Conservation (phyloP, 495 filamentous ascomycete species). For the Durotheca rogersii region DNA sequence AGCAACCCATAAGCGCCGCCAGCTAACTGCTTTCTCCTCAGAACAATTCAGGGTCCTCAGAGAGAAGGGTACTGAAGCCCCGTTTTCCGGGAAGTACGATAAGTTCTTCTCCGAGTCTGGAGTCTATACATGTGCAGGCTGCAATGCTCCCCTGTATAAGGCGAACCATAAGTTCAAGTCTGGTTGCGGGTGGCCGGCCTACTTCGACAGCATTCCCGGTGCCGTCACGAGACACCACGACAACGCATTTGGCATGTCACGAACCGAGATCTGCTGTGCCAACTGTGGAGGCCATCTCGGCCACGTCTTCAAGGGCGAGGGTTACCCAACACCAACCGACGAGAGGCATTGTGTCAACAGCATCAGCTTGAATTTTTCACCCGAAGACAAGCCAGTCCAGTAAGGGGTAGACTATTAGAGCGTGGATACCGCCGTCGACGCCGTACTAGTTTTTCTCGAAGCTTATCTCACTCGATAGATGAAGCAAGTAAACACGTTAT, state of each 20-base stretch:
- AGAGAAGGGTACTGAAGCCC: conserved; percentile 83
- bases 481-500: too few species aligned
- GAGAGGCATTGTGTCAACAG: conserved; percentile 98
- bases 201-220: conserved; percentile 89
- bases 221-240: conserved; percentile 83
- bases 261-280: conserved; percentile 89
- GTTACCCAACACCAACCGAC: conserved; percentile 84
- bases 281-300: conserved; percentile 96
- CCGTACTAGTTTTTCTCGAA: not conserved
- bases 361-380: conserved; percentile 78
- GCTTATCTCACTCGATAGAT: not conserved
- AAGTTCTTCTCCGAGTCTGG: conserved; percentile 75
- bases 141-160: conserved; percentile 83
- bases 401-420: conserved; percentile 38
- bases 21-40: conserved; percentile 36
- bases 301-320: conserved; percentile 97
- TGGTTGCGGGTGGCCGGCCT: conserved; percentile 96
- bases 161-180: conserved; percentile 92
- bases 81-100: conserved; percentile 80
- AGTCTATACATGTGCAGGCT: conserved; percentile 82
- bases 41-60: conserved; percentile 94
- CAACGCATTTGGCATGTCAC: conserved; percentile 71
- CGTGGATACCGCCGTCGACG: conserved; percentile 10
- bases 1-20: conserved; percentile 11
- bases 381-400: conserved; percentile 52